Evolutionary conservation across 2,329 filamentous ascomycete genomes (phyloP), one percentile per base, ranked within the genome.

Genomic region (Mycocentrospora acerina): DNA sequence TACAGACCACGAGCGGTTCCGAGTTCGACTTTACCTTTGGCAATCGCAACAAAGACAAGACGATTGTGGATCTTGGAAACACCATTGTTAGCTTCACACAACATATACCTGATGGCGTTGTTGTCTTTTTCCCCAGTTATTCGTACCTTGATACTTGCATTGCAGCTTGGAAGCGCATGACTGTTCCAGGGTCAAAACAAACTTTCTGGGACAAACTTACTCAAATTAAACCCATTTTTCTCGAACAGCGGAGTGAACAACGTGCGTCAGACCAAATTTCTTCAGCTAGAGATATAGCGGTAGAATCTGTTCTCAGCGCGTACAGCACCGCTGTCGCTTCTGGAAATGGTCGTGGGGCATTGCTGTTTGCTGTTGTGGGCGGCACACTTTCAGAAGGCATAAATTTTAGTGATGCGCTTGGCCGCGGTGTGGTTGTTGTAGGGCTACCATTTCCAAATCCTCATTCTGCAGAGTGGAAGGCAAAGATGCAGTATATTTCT

Each of bases 351-450:
- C 75, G 78, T 32, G 90, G 90, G 0, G 91, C 87, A 0, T 71
- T 97, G 0, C 78, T 98, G 0, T 79, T 98, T 17, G 90, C 89
- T 37, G 90, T 98, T 3, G 85, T 98, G 3, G 91, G 91, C 37
- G 93, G 93, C 11, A 95, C 91, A 53, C 85, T 98, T 71, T 95
- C 88, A 41, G 93, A 98, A 69, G 93, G 93, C 50, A 98, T 98
- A 71, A 98, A 98, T 69, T 98, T 98, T 71, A 91, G 88, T 1
- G 90, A 98, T 69, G 77, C 79, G 3, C 81, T 98, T 0, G 93
- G 93, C 1, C 83, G 93, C 17, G 91, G 88, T 37, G 90, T 98
- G 7, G 74, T 95, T 11, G 86, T 97, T n/a, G 81, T 97, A 11
- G 93, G 93, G 0, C 72, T 98, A 4, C 93, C 93, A 0, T 98